Percentiles rank a stretch among this genome's conserved stretches.
phyloP scores from a whole-genome alignment of 2,329 filamentous ascomycete species.

The Epichloe sibirici region DNA sequence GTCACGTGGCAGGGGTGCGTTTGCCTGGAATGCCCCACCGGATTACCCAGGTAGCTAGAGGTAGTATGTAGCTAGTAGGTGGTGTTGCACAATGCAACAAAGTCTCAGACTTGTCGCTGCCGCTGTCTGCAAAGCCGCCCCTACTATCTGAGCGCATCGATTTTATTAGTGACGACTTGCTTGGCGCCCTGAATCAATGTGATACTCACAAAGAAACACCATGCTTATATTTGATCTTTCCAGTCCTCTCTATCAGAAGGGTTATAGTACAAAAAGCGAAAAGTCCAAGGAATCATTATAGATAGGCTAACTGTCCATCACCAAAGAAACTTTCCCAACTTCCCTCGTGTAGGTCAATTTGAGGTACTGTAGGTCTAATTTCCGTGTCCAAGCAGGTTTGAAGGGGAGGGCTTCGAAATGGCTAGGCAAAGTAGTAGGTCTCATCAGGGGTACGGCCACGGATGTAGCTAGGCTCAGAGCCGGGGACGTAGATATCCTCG shows the following conservation, averaged over 20 bases:
- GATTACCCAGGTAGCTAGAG: no score
- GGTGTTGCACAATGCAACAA: no score
- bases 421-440: constrained; percentile 75
- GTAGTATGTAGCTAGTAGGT: no score
- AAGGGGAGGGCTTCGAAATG: not conserved
- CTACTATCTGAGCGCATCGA: not conserved
- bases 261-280: constrained; percentile 16
- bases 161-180: not conserved
- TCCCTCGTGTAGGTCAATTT: no score
- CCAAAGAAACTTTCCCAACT: no score
- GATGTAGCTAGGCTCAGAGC: constrained; percentile 78
- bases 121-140: not conserved
- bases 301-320: no score
- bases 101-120: no score
- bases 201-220: constrained; percentile 4
- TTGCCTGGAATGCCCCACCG: not conserved
- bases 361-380: not conserved
- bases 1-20: constrained; percentile 4
- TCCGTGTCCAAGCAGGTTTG: not conserved
- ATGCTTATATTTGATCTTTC: constrained; percentile 12
- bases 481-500: constrained; percentile 91
- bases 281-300: constrained; percentile 21
- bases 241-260: constrained; percentile 12
- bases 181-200: not conserved
- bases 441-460: constrained; percentile 82